These are phyloP conservation scores for Flueggea neowawraea DNA, from an alignment of 441 rosid genomes.

Conservation along the genomic window DNA sequence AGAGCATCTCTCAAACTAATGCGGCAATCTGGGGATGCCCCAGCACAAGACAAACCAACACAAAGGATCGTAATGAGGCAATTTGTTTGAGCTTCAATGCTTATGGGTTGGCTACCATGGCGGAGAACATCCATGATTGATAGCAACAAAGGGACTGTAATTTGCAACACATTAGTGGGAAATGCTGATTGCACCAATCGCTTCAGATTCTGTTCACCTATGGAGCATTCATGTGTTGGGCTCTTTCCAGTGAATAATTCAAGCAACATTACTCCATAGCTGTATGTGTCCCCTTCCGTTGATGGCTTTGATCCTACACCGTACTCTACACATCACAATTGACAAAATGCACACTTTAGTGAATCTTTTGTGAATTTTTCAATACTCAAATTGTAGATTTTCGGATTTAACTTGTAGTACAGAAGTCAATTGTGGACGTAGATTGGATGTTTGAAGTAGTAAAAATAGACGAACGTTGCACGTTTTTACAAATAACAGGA, in stretches of 20 bases:
- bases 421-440: no score
- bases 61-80: constrained; percentile 32
- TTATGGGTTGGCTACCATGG: neutral
- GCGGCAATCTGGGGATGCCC: constrained; percentile 29
- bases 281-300: constrained; percentile 45
- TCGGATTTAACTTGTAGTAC: no score
- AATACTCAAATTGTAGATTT: no score
- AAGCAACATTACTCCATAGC: constrained; percentile 49
- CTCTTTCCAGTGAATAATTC: constrained; percentile 45
- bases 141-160: constrained; percentile 34
- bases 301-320: constrained; percentile 42
- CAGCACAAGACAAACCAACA: constrained; percentile 37
- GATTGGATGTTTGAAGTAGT: no score
- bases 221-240: constrained; percentile 36
- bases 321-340: constrained; percentile 38
- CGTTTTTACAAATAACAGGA: no score
- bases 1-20: constrained; percentile 34
- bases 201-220: constrained; percentile 26
- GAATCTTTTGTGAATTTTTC: neutral
- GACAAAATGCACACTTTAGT: no score
- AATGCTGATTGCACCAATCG: constrained; percentile 34
- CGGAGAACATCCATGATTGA: neutral
- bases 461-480: no score
- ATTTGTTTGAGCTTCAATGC: constrained; percentile 13
- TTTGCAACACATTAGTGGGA: constrained; percentile 9